phyloP scores from a whole-genome alignment of 2,329 filamentous ascomycete species.

The Aspergillus sp. region DNA sequence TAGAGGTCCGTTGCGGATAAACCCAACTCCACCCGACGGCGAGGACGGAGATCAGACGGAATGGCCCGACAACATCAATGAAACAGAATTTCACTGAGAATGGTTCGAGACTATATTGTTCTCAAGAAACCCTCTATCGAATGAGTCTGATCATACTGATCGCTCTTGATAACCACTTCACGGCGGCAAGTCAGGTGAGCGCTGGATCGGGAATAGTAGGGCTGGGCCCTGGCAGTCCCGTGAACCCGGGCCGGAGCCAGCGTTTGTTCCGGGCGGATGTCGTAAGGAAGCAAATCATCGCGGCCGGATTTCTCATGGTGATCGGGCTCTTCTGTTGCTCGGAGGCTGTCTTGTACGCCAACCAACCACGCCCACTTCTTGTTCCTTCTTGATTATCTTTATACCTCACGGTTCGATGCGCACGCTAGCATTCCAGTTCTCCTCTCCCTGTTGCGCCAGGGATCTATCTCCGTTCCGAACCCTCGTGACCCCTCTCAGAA shows the following conservation, averaged over 20 bases:
- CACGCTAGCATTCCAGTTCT: conserved; percentile 17
- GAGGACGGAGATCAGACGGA: background rate
- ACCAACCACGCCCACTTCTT: background rate
- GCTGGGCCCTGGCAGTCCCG: conserved; percentile 28
- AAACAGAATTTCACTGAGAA: too few relatives aligned
- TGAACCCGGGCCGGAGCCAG: conserved; percentile 22
- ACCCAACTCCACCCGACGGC: background rate
- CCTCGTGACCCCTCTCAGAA: conserved; percentile 23
- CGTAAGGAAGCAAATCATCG: conserved; percentile 36
- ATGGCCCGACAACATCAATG: too few relatives aligned
- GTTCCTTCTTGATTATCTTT: conserved; percentile 6
- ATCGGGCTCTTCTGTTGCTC: conserved; percentile 6
- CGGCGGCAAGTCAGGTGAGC: background rate
- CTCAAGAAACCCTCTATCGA: too few relatives aligned
- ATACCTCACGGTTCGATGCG: conserved; percentile 24
- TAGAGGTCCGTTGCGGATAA: background rate
- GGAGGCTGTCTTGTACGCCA: background rate
- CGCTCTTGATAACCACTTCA: background rate
- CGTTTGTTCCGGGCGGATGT: conserved; percentile 24
- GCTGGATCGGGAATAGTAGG: conserved; percentile 32
- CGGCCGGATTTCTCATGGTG: conserved; percentile 33
- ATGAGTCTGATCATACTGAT: too few relatives aligned
- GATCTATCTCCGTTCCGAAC: conserved; percentile 15
- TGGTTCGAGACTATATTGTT: too few relatives aligned
- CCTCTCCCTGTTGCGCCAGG: conserved; percentile 19